A percentile compares a stretch with the other conserved stretches of the same genome.
phyloP scores from a whole-genome alignment of 108 stramenopile genomes.

The Pseudonitzschia multistriata region DNA sequence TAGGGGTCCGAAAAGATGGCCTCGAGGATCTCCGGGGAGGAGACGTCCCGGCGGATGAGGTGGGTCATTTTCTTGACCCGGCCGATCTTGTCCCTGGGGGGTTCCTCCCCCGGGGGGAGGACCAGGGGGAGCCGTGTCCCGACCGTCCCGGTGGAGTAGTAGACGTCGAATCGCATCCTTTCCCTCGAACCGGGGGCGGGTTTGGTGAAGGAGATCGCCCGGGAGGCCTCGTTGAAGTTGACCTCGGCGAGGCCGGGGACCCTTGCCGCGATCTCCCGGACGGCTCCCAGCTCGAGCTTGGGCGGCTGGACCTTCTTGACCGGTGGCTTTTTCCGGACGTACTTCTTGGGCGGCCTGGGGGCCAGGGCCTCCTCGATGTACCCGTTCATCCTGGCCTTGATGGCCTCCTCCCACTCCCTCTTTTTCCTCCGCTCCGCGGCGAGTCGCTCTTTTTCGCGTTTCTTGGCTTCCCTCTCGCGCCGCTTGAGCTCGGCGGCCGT shows the following conservation, averaged over 20 bases:
- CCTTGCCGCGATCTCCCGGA: background rate
- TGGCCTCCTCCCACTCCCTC: background rate
- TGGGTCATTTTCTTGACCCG: background rate
- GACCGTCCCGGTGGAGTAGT: background rate
- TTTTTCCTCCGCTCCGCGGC: background rate
- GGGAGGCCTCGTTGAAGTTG: background rate
- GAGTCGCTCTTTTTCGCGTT: background rate
- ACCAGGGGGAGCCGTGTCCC: background rate
- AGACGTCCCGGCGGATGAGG: background rate
- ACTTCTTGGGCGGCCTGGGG: background rate
- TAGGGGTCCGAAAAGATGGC: background rate
- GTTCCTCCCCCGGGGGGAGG: background rate
- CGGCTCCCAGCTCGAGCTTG: background rate
- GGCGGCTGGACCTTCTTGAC: background rate
- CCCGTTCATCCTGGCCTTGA: background rate
- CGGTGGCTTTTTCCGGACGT: background rate
- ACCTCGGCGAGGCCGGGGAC: background rate
- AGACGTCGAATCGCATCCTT: background rate
- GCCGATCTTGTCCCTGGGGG: background rate
- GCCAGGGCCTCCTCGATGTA: background rate
- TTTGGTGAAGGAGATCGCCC: background rate
- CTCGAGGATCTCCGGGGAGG: background rate
- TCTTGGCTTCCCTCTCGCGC: background rate
- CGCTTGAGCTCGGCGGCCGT: background rate
- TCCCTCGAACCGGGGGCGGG: background rate